These are phyloP conservation scores for Arthrobotrys entomopaga DNA, from an alignment of 2,329 filamentous ascomycete genomes.

Conservation along the genomic window DNA sequence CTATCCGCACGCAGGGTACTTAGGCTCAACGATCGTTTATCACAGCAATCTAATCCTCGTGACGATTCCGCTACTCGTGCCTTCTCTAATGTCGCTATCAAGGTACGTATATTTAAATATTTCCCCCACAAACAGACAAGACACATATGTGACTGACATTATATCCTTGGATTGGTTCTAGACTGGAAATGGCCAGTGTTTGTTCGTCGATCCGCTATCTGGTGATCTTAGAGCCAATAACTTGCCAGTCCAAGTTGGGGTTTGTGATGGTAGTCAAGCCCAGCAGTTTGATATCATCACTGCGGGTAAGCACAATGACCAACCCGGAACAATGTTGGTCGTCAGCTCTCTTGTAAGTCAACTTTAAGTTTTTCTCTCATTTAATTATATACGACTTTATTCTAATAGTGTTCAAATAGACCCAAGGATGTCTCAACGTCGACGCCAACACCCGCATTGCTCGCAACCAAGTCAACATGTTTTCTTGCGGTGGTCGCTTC, in stretches of 20 bases:
- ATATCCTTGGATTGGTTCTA: slow-evolving; percentile 55
- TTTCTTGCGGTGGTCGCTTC: slow-evolving; percentile 70
- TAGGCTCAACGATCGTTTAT: slow-evolving; percentile 65
- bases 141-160: too few species aligned
- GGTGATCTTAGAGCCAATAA: slow-evolving; percentile 69
- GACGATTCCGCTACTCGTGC: slow-evolving; percentile 66
- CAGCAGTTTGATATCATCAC: slow-evolving; percentile 68
- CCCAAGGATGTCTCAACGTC: slow-evolving; percentile 70
- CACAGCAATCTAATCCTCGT: slow-evolving; percentile 65
- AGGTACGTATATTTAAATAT: slow-evolving; percentile 58
- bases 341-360: slow-evolving; percentile 67
- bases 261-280: slow-evolving; percentile 64
- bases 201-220: slow-evolving; percentile 67
- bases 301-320: slow-evolving; percentile 67
- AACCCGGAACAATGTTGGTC: slow-evolving; percentile 65
- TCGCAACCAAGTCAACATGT: slow-evolving; percentile 67
- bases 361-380: not conserved
- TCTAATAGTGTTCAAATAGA: slow-evolving; percentile 60
- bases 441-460: slow-evolving; percentile 66
- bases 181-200: slow-evolving; percentile 66
- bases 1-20: slow-evolving; percentile 63
- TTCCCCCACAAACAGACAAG: too few species aligned
- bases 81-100: slow-evolving; percentile 65
- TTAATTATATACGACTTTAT: not conserved
- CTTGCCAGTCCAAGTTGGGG: slow-evolving; percentile 65